Evolutionary conservation across 2,329 filamentous ascomycete genomes (phyloP).

Genomic region (Colletotrichum sp.): DNA sequence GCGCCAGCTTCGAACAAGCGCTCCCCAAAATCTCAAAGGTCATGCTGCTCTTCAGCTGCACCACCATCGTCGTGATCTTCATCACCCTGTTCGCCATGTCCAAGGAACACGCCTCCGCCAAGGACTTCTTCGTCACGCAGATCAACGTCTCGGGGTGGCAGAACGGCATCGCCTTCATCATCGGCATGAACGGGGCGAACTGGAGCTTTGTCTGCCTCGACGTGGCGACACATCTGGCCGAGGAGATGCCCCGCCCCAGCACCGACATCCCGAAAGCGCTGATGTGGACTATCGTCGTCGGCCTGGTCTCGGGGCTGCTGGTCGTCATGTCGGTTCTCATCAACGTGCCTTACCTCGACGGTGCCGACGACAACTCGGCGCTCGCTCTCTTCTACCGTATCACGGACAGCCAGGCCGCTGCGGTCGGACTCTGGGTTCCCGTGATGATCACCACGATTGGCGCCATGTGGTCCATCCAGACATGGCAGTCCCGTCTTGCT

Average conservation of each 20-base stretch:
- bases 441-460: constrained; percentile 25
- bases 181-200: constrained; percentile 30
- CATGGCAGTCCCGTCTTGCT: constrained; percentile 31
- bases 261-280: constrained; percentile 27
- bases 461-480: constrained; percentile 30
- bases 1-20: constrained; percentile 25
- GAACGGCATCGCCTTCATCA: constrained; percentile 30
- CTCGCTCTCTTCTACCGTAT: constrained; percentile 25
- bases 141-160: constrained; percentile 28
- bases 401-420: constrained; percentile 24
- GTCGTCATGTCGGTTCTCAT: constrained; percentile 24
- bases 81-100: constrained; percentile 30
- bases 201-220: constrained; percentile 34
- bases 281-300: constrained; percentile 27
- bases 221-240: constrained; percentile 29
- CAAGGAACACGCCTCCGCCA: constrained; percentile 12
- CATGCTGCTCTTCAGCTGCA: constrained; percentile 28
- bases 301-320: constrained; percentile 23
- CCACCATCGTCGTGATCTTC: constrained; percentile 25
- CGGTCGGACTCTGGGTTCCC: constrained; percentile 26
- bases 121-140: constrained; percentile 24
- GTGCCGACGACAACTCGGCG: constrained; percentile 23
- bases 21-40: constrained; percentile 28
- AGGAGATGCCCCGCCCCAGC: constrained; percentile 30
- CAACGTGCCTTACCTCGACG: constrained; percentile 28